phyloP scores from a whole-genome alignment of 2,329 filamentous ascomycete genomes.

The Dothideomycetidae sp. region DNA sequence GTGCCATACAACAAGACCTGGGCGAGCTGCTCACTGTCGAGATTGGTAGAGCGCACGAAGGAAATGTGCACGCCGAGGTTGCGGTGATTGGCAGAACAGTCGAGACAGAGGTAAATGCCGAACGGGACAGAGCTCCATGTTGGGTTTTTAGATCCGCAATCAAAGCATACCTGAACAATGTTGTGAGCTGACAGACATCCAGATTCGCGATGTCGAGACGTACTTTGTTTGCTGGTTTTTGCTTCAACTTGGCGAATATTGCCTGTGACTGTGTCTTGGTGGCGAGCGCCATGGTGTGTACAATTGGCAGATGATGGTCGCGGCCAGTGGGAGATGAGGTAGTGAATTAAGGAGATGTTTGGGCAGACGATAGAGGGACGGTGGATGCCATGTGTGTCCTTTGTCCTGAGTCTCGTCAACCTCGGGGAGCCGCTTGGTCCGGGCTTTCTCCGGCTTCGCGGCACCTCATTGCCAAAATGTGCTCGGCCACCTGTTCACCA shows the following conservation, averaged over 20 bases:
- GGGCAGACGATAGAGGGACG: no score
- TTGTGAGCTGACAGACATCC: no score
- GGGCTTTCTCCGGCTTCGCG: no score
- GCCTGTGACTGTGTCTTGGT: conserved; percentile 91
- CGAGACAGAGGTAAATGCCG: conserved; percentile 93
- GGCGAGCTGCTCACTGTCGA: conserved; percentile 63
- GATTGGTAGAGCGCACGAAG: conserved; percentile 94
- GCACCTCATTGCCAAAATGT: no score
- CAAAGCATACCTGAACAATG: conserved; percentile 70
- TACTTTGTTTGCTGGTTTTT: conserved; percentile 90
- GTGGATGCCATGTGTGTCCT: no score
- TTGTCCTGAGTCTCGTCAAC: no score
- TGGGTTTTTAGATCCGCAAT: conserved; percentile 93
- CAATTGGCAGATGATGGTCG: background rate
- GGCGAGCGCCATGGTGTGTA: conserved; percentile 46
- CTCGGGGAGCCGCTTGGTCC: no score
- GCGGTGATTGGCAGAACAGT: conserved; percentile 92
- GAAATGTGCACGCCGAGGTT: conserved; percentile 98
- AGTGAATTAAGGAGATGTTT: no score
- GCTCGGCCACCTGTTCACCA: no score
- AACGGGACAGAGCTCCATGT: conserved; percentile 97
- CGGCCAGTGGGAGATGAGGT: background rate
- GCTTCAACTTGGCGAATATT: conserved; percentile 95
- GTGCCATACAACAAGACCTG: conserved; percentile 17
- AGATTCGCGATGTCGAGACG: conserved; percentile 10